These are phyloP conservation scores for Schizothecium vesticola DNA, from an alignment of 495 filamentous ascomycete genomes.

Conservation along the genomic window DNA sequence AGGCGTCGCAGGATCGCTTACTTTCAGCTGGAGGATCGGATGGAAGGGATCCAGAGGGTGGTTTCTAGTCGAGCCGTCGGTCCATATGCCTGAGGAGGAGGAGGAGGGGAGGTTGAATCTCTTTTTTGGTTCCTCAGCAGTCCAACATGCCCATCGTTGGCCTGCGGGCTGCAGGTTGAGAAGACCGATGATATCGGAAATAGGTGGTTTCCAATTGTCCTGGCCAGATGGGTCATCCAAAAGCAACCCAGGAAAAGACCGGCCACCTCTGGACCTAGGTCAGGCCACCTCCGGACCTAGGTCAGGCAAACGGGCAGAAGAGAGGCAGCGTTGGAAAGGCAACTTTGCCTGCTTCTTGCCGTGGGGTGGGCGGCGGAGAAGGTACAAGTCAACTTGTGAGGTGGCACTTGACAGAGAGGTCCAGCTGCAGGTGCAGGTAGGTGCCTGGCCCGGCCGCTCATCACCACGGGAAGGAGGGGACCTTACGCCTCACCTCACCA, in stretches of 20 bases:
- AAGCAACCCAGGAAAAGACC: too few species aligned
- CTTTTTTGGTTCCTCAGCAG: neutral
- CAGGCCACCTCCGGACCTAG: too few species aligned
- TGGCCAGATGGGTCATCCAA: neutral
- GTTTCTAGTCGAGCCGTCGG: slow-evolving; percentile 11
- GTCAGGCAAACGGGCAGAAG: neutral
- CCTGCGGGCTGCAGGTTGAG: neutral
- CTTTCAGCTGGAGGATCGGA: neutral
- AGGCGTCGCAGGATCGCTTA: slow-evolving; percentile 3
- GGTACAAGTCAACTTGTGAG: slow-evolving; percentile 4
- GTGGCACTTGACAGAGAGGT: slow-evolving; percentile 3
- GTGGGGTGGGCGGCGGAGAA: neutral
- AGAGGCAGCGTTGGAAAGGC: neutral
- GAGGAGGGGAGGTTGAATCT: neutral
- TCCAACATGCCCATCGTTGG: neutral
- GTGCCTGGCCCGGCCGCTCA: slow-evolving; percentile 27
- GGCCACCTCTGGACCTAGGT: too few species aligned
- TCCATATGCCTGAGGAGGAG: neutral
- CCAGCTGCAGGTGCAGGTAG: slow-evolving; percentile 24
- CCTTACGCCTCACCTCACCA: slow-evolving; percentile 9
- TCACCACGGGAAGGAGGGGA: slow-evolving; percentile 18
- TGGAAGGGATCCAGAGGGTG: neutral
- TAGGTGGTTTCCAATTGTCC: too few species aligned
- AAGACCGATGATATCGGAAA: neutral
- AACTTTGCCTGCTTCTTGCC: neutral